Conservation (phyloP, 73 alveolate genomes). For the Paraurostyla sp. region DNA sequence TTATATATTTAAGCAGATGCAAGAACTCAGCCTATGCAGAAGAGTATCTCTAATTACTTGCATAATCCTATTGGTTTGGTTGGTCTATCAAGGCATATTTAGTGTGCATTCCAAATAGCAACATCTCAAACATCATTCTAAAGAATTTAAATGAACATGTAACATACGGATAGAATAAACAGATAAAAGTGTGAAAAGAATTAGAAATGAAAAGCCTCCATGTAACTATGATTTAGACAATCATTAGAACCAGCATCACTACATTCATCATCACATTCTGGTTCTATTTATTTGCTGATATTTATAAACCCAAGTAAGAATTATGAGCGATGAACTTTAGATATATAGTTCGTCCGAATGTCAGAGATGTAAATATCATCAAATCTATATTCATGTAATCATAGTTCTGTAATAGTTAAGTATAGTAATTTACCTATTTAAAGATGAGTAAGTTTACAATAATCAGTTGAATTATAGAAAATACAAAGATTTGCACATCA, state of each 20-base stretch:
- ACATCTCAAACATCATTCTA: constrained; percentile 35
- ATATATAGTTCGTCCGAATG: constrained; percentile 5
- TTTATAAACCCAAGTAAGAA: constrained; percentile 5
- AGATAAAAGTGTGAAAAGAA: constrained; percentile 25
- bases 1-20: constrained; percentile 46
- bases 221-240: neutral
- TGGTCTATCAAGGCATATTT: neutral
- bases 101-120: constrained; percentile 17
- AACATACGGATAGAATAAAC: constrained; percentile 51
- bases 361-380: neutral
- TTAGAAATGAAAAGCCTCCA: constrained; percentile 27
- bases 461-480: neutral
- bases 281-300: neutral
- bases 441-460: constrained; percentile 3
- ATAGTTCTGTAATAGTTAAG: constrained; percentile 5
- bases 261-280: neutral
- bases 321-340: constrained; percentile 12
- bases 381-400: constrained; percentile 18
- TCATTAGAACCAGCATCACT: constrained; percentile 2
- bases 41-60: constrained; percentile 34
- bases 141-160: neutral
- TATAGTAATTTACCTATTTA: neutral
- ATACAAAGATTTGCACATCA: neutral
- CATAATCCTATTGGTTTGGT: constrained; percentile 15
- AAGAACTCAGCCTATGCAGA: constrained; percentile 47